Evolutionary conservation across 2,329 filamentous ascomycete species (phyloP).

Genomic region (Phialophora verrucosa): DNA sequence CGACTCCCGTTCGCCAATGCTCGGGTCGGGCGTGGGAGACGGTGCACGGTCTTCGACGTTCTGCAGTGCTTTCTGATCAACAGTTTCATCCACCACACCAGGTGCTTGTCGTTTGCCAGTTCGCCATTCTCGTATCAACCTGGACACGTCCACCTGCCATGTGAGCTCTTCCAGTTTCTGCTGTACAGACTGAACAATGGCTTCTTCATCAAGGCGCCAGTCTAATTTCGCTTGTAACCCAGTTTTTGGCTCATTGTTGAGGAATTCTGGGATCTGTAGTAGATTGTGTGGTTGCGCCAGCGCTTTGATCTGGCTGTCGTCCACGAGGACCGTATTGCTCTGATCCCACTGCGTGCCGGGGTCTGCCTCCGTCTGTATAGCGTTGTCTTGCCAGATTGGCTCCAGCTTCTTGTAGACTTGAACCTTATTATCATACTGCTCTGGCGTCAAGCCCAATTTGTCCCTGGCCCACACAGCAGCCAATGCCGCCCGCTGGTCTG

Average conservation of each 20-base stretch:
- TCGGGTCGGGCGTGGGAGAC: constrained; percentile 23
- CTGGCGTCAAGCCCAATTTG: constrained; percentile 67
- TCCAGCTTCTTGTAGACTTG: constrained; percentile 90
- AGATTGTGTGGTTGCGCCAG: constrained; percentile 83
- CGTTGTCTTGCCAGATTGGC: constrained; percentile 67
- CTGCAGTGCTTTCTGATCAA: constrained; percentile 34
- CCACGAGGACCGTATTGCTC: constrained; percentile 85
- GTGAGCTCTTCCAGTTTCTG: constrained; percentile 59
- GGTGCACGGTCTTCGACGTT: constrained; percentile 10
- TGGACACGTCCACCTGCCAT: constrained; percentile 56
- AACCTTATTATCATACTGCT: constrained; percentile 72
- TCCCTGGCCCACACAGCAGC: constrained; percentile 80
- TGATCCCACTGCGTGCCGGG: constrained; percentile 67
- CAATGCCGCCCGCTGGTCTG: constrained; percentile 60
- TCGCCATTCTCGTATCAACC: constrained; percentile 48
- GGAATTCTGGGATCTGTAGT: constrained; percentile 79
- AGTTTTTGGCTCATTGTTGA: constrained; percentile 38
- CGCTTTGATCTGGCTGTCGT: constrained; percentile 83
- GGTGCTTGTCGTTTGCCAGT: constrained; percentile 29
- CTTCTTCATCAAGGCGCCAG: constrained; percentile 49
- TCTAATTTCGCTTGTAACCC: constrained; percentile 46
- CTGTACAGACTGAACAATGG: constrained; percentile 56
- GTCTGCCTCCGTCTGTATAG: constrained; percentile 53
- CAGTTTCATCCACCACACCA: constrained; percentile 33
- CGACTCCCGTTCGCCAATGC: constrained; percentile 7